phyloP scores from a whole-genome alignment of 257 asterid genomes.

The Nicotiana undulata region DNA sequence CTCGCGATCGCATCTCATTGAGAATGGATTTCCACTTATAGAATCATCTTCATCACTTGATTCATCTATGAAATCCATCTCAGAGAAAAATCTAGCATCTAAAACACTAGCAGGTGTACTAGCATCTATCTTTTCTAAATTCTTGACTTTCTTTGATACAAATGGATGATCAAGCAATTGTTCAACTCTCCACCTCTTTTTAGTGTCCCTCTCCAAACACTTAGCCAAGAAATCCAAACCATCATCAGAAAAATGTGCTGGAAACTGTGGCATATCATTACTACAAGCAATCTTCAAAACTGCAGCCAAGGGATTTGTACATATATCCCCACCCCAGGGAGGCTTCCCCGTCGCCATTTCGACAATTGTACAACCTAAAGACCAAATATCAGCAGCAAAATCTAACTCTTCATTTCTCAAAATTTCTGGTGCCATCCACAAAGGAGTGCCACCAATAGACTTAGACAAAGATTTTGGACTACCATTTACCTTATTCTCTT shows the following conservation, averaged over 20 bases:
- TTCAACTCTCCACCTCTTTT: conserved; percentile 36
- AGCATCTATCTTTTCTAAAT: neutral
- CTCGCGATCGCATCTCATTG: conserved; percentile 1
- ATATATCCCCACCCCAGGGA: conserved; percentile 31
- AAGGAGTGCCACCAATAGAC: conserved; percentile 46
- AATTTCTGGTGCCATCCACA: conserved; percentile 72
- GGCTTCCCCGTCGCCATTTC: conserved; percentile 59
- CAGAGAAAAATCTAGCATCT: conserved; percentile 15
- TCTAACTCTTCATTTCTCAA: conserved; percentile 27
- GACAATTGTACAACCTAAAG: conserved; percentile 57
- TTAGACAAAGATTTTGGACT: neutral
- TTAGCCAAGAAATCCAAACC: conserved; percentile 44
- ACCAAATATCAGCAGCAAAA: conserved; percentile 52
- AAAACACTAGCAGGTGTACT: conserved; percentile 47
- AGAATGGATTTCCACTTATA: conserved; percentile 9
- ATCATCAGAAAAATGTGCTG: conserved; percentile 29
- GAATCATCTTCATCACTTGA: conserved; percentile 1
- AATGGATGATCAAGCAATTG: conserved; percentile 45
- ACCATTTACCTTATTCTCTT: neutral
- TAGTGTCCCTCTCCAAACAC: conserved; percentile 38
- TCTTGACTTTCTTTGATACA: neutral
- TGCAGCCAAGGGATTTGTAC: conserved; percentile 27
- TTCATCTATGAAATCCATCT: conserved; percentile 18
- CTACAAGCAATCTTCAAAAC: conserved; percentile 38
- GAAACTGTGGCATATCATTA: conserved; percentile 32